Base-by-base conservation (phyloP, 108 stramenopile species). In the Nitzschia palea region DNA sequence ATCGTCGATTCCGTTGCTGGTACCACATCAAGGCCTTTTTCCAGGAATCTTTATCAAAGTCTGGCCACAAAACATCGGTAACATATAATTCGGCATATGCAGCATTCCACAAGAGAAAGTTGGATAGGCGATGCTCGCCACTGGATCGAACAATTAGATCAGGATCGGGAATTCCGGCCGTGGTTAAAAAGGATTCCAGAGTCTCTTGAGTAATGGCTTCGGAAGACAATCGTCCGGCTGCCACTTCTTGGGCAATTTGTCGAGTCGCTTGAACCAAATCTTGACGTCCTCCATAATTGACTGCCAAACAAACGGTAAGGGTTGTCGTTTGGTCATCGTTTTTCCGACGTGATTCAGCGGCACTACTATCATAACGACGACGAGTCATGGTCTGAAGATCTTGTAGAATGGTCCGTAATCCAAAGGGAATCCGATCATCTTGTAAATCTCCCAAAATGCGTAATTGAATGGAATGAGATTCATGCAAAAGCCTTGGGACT, bases 221-320 rank as follows among this genome's bases (percentile, higher is more conserved):
- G 0, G 70, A 23, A 8, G 78, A 8, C 52, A 77, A 5, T 35
- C 45, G 33, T 0, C 68, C 76, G 44, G 63, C 52, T 44, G 15
- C 60, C 53, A 66, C 71, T 44, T 58, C 59, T 55, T 75, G 66
- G 1, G 81, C 89, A 14, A 93, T 61, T 32, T 70, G 62, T 33
- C 65, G 42, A 14, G 78, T 78, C 26, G 95, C 93, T n/a, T 62
- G 58, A 2, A 85, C 56, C n/a, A 97, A 89, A 67, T 97, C 97
- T 28, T 84, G 74, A 14, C 94, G 65, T 34, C 94, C 94, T 14
- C 97, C 97, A 62, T 97, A 97, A 54, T 89, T 90, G 51, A 96
- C 69, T 1, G 94, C 96, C 17, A 97, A 61, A 62, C 91, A 94
- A 10, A 95, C 67, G 31, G 86, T 91, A 59, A 94, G n/a, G n/a